Conservation (phyloP, 23 red algal species). For the Gracilariopsis chorda region DNA sequence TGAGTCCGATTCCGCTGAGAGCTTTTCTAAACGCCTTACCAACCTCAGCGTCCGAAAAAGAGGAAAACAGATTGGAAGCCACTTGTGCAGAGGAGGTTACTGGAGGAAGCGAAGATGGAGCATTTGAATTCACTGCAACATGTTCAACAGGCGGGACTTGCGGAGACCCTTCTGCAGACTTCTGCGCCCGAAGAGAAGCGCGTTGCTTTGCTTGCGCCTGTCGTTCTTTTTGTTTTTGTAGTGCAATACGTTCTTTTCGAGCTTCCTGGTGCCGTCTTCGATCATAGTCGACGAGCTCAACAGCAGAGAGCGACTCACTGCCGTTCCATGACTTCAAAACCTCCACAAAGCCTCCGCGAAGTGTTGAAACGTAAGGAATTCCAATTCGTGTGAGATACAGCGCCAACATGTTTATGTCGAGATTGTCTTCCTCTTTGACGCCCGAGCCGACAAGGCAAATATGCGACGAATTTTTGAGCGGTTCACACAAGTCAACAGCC, state of each 20-base stretch:
- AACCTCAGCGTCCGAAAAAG: conserved; percentile 71
- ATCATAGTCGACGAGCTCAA: conserved; percentile 71
- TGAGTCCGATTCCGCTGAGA: conserved; percentile 57
- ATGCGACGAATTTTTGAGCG: conserved; percentile 52
- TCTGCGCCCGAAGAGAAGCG: not conserved
- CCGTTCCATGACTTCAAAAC: conserved; percentile 39
- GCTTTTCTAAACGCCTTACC: conserved; percentile 57
- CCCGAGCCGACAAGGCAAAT: conserved; percentile 95
- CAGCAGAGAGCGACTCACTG: conserved; percentile 14
- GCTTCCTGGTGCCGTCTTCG: conserved; percentile 24
- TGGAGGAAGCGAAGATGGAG: not conserved
- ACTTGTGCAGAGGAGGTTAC: not conserved
- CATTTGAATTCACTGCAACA: not conserved
- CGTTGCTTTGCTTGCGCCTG: not conserved
- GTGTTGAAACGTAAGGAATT: conserved; percentile 80
- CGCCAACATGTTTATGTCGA: conserved; percentile 82
- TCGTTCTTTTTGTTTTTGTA: conserved; percentile 5
- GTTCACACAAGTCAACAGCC: conserved; percentile 66
- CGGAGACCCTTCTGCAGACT: not conserved
- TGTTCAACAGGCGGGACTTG: not conserved
- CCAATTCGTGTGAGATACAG: conserved; percentile 68
- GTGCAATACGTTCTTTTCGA: conserved; percentile 20
- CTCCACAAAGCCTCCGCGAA: conserved; percentile 81
- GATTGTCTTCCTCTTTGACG: conserved; percentile 69
- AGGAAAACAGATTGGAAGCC: conserved; percentile 37